Evolutionary conservation across 805 yeast species (phyloP), one percentile per base, ranked within the genome.

Genomic region (Barnettozyma populi): DNA sequence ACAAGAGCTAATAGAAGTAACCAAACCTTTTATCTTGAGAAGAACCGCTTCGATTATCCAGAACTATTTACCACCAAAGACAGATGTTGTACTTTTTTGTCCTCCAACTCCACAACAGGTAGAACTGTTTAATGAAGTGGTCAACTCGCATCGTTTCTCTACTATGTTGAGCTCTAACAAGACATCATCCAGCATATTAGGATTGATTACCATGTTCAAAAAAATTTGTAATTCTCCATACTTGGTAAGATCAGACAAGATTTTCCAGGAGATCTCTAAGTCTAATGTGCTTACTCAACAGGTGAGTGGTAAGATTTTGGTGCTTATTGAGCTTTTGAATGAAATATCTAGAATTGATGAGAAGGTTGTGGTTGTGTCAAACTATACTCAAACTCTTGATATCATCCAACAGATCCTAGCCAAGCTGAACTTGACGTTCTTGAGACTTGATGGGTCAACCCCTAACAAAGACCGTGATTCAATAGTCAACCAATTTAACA

Each of bases 341-440:
- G 75, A 76, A 39, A 72, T 88, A 2, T 62, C 63, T 24, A 54
- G 59, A 4, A 64, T 74, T 1, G 68, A 72, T 7, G 97, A 92
- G 59, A 92, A 90, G 61, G 79, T 84, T 2, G 97, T 92, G 1
- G 65, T 92, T 23, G 86, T 90, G 1, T 90, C 97, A 0, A 89
- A 92, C 52, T 90, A 82, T 52, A 92, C 97, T 0, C 84, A 86
- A 57, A 89, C 96, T 0, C 71, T 92, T 31, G 96, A 92, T 60
- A 64, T 94, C 5, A 66, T 90, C 16, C 89, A 88, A 59, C 63
- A 66, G 5, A 55, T 84, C 3, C 59, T 90, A 38, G 64, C 63
- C 7, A 72, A 77, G 11, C 59, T 76, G 24, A 73, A 76, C 40
- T 56, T 82, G 52, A 59, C 76, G 1, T 84, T 72, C 58, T 63